Conservation (phyloP, 2,329 filamentous ascomycete species). For the Colletotrichum cuscutae region DNA sequence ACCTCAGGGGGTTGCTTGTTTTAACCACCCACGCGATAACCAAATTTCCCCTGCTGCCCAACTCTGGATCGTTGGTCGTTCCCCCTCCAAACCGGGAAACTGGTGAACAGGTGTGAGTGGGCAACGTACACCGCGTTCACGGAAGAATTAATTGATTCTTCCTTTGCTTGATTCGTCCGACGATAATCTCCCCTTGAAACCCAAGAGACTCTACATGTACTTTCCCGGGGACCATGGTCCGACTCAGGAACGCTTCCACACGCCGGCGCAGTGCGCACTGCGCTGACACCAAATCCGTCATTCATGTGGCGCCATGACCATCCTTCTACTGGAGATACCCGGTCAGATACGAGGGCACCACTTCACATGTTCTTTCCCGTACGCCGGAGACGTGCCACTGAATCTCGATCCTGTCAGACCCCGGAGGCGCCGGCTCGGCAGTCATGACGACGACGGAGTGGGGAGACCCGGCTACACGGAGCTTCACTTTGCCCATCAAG, state of each 20-base stretch:
- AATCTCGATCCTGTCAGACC: background rate
- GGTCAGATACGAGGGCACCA: background rate
- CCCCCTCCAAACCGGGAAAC: background rate
- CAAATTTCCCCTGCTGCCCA: background rate
- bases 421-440: conserved; percentile 14
- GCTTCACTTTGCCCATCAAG: background rate
- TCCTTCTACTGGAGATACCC: background rate
- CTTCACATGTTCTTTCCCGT: background rate
- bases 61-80: background rate
- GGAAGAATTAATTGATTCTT: no score
- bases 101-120: background rate
- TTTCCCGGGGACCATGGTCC: conserved; percentile 13
- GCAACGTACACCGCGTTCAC: background rate
- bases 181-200: conserved; percentile 31
- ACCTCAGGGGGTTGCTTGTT: conserved; percentile 2
- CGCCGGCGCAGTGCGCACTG: no score
- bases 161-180: background rate
- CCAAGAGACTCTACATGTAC: conserved; percentile 2
- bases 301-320: conserved; percentile 17
- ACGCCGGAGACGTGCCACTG: background rate
- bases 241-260: conserved; percentile 8
- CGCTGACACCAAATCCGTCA: background rate
- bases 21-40: background rate
- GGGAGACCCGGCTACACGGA: conserved; percentile 1
- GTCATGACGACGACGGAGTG: background rate